These are phyloP conservation scores for Solanum arcanum DNA, from an alignment of 257 asterid species.

Conservation along the genomic window DNA sequence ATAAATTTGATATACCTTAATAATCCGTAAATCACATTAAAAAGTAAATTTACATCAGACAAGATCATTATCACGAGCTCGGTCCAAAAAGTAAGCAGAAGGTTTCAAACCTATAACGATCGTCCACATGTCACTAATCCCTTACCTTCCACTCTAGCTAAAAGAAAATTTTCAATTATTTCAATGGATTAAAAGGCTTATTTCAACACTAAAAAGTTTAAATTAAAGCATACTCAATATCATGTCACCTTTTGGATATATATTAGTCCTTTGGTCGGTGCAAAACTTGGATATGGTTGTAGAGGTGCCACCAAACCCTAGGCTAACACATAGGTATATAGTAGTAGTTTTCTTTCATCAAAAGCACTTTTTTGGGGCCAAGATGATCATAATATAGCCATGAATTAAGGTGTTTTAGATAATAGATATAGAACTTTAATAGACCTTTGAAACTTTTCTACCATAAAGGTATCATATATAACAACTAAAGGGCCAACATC, in stretches of 20 bases:
- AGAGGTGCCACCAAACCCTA: background rate
- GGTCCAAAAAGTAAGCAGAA: too few species aligned
- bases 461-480: background rate
- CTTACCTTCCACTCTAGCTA: background rate
- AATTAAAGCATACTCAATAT: background rate
- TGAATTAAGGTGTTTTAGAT: background rate
- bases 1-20: fast-evolving
- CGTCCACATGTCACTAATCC: background rate
- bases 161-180: background rate
- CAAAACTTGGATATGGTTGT: background rate
- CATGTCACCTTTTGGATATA: background rate
- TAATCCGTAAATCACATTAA: background rate
- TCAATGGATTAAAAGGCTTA: background rate
- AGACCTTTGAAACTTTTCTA: background rate
- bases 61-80: too few species aligned
- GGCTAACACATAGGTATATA: background rate
- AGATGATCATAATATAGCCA: background rate
- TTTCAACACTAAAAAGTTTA: background rate
- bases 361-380: background rate
- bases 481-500: background rate
- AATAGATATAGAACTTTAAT: background rate
- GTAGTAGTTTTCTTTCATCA: background rate
- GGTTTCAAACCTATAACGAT: too few species aligned
- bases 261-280: background rate
- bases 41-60: background rate